Evolutionary conservation across 2,329 filamentous ascomycete genomes (phyloP).

Genomic region (Claviceps africana): DNA sequence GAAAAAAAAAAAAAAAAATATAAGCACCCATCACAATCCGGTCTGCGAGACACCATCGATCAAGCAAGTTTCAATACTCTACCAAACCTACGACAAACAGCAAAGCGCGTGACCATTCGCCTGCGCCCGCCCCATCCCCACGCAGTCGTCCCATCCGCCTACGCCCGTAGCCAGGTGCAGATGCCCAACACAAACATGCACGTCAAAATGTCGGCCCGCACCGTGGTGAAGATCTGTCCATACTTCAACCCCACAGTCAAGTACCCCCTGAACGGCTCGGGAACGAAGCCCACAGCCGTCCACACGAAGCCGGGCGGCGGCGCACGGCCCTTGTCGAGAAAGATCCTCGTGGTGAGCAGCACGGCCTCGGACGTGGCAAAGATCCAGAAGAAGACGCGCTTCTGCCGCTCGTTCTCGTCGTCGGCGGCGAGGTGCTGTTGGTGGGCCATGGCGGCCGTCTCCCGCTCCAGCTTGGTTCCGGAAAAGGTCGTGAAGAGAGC

Average conservation of each 20-base stretch:
- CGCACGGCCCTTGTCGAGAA: constrained; percentile 47
- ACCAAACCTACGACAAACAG: too few species aligned
- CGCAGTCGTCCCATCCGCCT: background rate
- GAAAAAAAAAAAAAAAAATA: too few species aligned
- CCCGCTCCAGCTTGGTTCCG: constrained; percentile 48
- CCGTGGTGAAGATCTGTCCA: constrained; percentile 55
- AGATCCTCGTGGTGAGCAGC: constrained; percentile 56
- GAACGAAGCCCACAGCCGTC: constrained; percentile 50
- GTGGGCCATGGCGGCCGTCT: constrained; percentile 22
- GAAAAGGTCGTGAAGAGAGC: constrained; percentile 53
- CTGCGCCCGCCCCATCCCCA: background rate
- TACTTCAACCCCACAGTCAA: constrained; percentile 50
- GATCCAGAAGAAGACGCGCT: constrained; percentile 53
- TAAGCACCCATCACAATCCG: too few species aligned
- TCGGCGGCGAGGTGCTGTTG: constrained; percentile 13
- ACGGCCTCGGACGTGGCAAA: constrained; percentile 66
- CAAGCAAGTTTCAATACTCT: too few species aligned
- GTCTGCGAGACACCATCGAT: too few species aligned
- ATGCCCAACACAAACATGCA: constrained; percentile 62
- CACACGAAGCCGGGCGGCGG: constrained; percentile 49
- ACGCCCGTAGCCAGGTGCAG: constrained; percentile 29
- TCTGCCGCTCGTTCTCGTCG: constrained; percentile 18
- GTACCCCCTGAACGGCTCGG: constrained; percentile 48
- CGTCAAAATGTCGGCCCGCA: constrained; percentile 59
- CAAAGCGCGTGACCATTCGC: background rate